These are phyloP conservation scores for Sclerotinia glacialis DNA, from an alignment of 2,329 filamentous ascomycete species.

Conservation along the genomic window DNA sequence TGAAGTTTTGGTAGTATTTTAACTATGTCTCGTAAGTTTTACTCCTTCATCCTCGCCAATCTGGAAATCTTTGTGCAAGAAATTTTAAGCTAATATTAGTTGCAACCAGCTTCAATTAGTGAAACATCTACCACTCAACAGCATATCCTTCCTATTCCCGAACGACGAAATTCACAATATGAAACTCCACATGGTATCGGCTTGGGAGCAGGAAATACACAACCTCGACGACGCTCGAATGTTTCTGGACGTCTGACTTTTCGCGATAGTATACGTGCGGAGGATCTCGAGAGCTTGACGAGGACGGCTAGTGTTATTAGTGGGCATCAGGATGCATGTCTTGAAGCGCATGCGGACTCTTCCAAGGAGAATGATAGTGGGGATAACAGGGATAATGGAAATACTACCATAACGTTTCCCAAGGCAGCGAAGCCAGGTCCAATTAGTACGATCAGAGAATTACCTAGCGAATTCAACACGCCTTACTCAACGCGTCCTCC, in stretches of 20 bases:
- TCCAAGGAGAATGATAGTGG: background rate
- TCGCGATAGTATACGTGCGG: slow-evolving; percentile 13
- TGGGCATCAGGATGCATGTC: slow-evolving; percentile 15
- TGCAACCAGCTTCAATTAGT: background rate
- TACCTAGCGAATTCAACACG: slow-evolving; percentile 23
- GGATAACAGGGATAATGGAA: background rate
- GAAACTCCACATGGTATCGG: background rate
- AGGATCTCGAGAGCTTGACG: slow-evolving; percentile 17
- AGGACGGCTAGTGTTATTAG: slow-evolving; percentile 9
- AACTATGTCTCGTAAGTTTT: background rate
- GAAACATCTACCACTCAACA: background rate
- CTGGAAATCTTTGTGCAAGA: background rate
- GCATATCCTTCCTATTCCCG: background rate
- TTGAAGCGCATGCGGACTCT: background rate
- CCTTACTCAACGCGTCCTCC: slow-evolving; percentile 24
- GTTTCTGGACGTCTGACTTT: slow-evolving; percentile 11
- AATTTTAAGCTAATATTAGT: background rate
- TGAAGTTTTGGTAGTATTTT: background rate
- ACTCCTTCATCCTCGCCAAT: background rate
- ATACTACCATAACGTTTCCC: slow-evolving; percentile 15
- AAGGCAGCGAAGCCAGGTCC: slow-evolving; percentile 17
- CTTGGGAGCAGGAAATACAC: background rate
- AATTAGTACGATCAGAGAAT: slow-evolving; percentile 21
- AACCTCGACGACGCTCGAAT: slow-evolving; percentile 16
- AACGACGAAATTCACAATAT: slow-evolving; percentile 5